Evolutionary conservation across 306 rosid species (phyloP), one percentile per base, ranked within the genome.

Genomic region (Casuarina cunninghamiana): DNA sequence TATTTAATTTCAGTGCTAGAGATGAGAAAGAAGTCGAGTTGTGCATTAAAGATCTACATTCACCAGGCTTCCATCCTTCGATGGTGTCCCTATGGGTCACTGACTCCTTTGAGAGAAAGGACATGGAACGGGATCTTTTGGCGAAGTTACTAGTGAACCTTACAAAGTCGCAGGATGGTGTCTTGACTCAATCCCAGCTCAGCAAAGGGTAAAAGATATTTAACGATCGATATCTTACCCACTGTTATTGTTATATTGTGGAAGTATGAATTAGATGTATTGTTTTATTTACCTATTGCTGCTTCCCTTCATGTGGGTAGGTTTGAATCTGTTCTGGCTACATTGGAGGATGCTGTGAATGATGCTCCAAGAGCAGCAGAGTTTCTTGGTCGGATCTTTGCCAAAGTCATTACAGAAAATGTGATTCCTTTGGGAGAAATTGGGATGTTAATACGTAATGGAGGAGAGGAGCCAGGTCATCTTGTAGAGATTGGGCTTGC

Each of bases 311-410:
- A 19, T 80, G 44, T 61, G 75, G 72, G 42, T 84, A 93, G 98
- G 88, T 90, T 93, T 42, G 90, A 90, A 83, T 71, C 81, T 51
- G 93, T 87, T 88, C 88, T 95, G 21, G 26, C 80, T 53, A 74
- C 73, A 38, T 76, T 95, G 84, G 98, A 95, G 83, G 98, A 95
- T 78, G 86, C 89, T 0, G 93, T 95, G 51, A 95, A 80, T 70
- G 98, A 95, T 62, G 97, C 97, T 53, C 98, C 98, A 0, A 91
- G 72, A 82, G 98, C 97, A 72, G 85, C 97, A 0, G 93, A 92
- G 84, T 95, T 89, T 85, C 85, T 95, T 37, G 96, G 96, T 53
- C 84, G 74, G 0, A 78, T 95, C 37, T 87, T 95, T 62, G 97
- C 93, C 0, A 57, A 79, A 74, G 78, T 75, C 15, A 76, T 95